Percentiles rank a stretch among this genome's conserved stretches.
Conservation (phyloP, 352 stramenopile species). For the Poterioochromonas sp. region DNA sequence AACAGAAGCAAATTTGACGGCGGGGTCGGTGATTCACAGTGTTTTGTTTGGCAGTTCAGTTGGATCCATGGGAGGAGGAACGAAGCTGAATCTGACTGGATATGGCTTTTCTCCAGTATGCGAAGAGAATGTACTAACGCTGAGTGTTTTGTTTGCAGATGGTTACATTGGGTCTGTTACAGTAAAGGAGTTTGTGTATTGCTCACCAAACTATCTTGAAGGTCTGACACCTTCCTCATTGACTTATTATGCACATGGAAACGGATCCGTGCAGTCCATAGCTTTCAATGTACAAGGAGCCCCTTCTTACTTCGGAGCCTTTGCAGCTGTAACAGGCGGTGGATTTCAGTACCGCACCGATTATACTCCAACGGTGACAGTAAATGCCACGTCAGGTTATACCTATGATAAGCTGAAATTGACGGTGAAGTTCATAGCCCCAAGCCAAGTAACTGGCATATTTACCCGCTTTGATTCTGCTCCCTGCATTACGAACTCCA, state of each 20-base stretch:
- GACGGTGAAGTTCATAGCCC: not conserved
- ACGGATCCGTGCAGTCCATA: not conserved
- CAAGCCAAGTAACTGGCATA: not conserved
- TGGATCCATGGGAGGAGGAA: not conserved
- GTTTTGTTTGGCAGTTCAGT: not conserved
- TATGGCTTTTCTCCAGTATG: slow-evolving; percentile 1
- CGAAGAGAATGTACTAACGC: not conserved
- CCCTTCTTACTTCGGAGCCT: not conserved
- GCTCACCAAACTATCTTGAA: not conserved
- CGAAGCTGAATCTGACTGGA: not conserved
- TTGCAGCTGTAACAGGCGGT: too few relatives aligned
- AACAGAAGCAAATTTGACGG: not conserved
- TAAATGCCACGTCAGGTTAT: not conserved
- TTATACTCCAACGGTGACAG: not conserved
- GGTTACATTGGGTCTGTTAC: not conserved
- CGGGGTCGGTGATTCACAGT: not conserved
- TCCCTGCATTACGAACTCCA: not conserved
- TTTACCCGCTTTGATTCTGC: not conserved
- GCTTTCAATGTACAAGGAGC: not conserved
- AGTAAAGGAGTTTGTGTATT: not conserved
- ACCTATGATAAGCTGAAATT: not conserved
- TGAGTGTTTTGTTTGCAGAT: not conserved
- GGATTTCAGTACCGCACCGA: not conserved
- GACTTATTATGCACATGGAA: not conserved
- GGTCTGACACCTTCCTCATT: not conserved